Conservation (phyloP, 306 rosid species). For the Quercus mongolica region DNA sequence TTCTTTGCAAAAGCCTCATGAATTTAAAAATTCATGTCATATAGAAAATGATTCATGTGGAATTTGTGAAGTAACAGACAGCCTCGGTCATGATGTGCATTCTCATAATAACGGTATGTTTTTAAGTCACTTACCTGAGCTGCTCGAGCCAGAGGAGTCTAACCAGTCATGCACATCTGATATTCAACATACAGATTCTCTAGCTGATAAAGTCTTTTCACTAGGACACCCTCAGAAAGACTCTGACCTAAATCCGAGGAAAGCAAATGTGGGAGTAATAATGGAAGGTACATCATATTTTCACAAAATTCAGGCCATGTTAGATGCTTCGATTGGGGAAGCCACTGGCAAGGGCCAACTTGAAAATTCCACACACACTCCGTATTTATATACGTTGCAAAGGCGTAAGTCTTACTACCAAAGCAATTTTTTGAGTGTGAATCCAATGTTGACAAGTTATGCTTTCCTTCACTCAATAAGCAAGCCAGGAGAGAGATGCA, state of each 20-base stretch:
- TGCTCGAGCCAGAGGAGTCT: slow-evolving; percentile 36
- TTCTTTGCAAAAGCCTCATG: slow-evolving; percentile 37
- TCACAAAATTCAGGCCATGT: slow-evolving; percentile 18
- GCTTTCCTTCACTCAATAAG: slow-evolving; percentile 38
- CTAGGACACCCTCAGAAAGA: slow-evolving; percentile 22
- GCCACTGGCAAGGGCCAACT: slow-evolving; percentile 31
- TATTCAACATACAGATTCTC: slow-evolving; percentile 25
- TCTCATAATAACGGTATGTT: slow-evolving; percentile 30
- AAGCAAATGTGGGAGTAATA: slow-evolving; percentile 28
- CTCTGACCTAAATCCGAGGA: slow-evolving; percentile 26
- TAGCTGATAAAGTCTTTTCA: slow-evolving; percentile 22
- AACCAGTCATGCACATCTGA: slow-evolving; percentile 28
- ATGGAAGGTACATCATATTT: slow-evolving; percentile 34
- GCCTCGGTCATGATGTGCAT: slow-evolving; percentile 18
- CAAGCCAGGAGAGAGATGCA: slow-evolving; percentile 36
- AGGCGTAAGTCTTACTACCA: slow-evolving; percentile 34
- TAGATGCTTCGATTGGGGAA: slow-evolving; percentile 30
- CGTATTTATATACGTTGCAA: slow-evolving; percentile 32
- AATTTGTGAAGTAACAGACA: slow-evolving; percentile 33
- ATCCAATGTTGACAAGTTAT: slow-evolving; percentile 69
- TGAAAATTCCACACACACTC: slow-evolving; percentile 25
- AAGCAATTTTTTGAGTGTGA: slow-evolving; percentile 58
- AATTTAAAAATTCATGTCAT: slow-evolving; percentile 34
- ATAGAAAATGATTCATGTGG: slow-evolving; percentile 24
- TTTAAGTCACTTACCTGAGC: slow-evolving; percentile 31